A percentile compares a stretch with the other conserved stretches of the same genome.
These are phyloP conservation scores for Emydomyces testavorans DNA, from an alignment of 2,329 filamentous ascomycete genomes.

Conservation along the genomic window DNA sequence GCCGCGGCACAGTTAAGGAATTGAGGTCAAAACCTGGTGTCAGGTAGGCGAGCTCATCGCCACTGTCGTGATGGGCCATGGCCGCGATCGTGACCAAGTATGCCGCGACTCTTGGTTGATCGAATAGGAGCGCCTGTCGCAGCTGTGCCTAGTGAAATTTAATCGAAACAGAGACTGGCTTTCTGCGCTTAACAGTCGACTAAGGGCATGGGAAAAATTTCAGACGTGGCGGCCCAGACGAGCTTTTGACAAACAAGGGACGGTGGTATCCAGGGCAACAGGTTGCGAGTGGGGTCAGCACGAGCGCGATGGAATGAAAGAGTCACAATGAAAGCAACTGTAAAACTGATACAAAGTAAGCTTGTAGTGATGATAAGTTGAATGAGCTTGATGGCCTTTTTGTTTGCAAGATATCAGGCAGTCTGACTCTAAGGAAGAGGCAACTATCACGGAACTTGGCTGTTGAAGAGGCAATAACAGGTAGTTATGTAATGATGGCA, in stretches of 20 bases:
- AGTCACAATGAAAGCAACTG: neutral
- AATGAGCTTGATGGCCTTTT: neutral
- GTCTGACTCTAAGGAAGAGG: neutral
- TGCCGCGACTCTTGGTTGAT: neutral
- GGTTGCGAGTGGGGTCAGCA: neutral
- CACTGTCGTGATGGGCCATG: conserved; percentile 8
- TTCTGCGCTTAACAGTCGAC: neutral
- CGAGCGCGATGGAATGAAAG: neutral
- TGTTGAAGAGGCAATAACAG: neutral
- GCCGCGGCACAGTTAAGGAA: conserved; percentile 70
- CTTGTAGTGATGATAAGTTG: neutral
- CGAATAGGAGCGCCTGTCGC: neutral
- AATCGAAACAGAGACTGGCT: neutral
- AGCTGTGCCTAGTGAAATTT: neutral
- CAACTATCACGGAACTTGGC: neutral
- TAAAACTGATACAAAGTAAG: neutral
- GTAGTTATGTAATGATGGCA: neutral
- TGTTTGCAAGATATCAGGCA: too few species aligned
- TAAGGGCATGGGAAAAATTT: conserved; percentile 1
- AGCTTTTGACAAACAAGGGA: conserved; percentile 6
- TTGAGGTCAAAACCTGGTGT: conserved; percentile 75
- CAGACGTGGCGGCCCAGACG: neutral
- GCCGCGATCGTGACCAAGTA: neutral
- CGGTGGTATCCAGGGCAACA: conserved; percentile 32
- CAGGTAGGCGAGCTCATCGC: conserved; percentile 66